A percentile compares a stretch with the other conserved stretches of the same genome.
Evolutionary conservation across 2,329 filamentous ascomycete genomes (phyloP).

Genomic region (Scortechinia acanthostroma): DNA sequence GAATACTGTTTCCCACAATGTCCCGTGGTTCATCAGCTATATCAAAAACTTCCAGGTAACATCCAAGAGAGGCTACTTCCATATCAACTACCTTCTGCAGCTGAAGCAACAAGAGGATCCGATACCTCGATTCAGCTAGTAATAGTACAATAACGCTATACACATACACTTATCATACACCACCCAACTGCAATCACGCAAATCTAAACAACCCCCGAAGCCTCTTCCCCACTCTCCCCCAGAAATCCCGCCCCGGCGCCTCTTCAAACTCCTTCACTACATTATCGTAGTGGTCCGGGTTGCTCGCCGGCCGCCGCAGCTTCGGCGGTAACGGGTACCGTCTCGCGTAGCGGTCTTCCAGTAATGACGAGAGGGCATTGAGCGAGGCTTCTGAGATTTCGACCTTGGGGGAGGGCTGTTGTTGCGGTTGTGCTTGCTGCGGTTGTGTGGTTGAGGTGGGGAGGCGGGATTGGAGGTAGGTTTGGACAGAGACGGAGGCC

Average conservation of each 20-base stretch:
- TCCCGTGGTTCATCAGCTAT: too few relatives aligned
- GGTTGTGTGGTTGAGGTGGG: slow-evolving; percentile 7
- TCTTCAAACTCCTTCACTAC: slow-evolving; percentile 42
- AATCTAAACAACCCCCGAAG: not conserved
- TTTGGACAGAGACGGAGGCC: slow-evolving; percentile 30
- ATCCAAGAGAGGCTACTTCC: too few relatives aligned
- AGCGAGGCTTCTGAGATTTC: not conserved
- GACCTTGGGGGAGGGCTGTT: too few relatives aligned
- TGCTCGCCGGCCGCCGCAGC: slow-evolving; percentile 2
- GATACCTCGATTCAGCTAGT: too few relatives aligned
- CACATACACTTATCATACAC: too few relatives aligned
- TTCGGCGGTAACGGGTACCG: slow-evolving; percentile 11
- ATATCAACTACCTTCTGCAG: too few relatives aligned
- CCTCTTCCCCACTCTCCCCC: slow-evolving; percentile 22
- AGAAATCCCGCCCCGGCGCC: slow-evolving; percentile 37
- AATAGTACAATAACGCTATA: too few relatives aligned
- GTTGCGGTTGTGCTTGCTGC: not conserved
- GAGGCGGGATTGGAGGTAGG: slow-evolving; percentile 24
- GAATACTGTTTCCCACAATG: too few relatives aligned
- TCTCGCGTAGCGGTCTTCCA: not conserved
- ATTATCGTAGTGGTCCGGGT: slow-evolving; percentile 27
- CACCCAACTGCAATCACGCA: too few relatives aligned
- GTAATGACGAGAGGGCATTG: not conserved
- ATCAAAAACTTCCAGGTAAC: too few relatives aligned
- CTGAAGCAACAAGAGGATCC: too few relatives aligned